phyloP scores from a whole-genome alignment of 202 grass and related monocot species.

The Miscanthus sacchariflorus region DNA sequence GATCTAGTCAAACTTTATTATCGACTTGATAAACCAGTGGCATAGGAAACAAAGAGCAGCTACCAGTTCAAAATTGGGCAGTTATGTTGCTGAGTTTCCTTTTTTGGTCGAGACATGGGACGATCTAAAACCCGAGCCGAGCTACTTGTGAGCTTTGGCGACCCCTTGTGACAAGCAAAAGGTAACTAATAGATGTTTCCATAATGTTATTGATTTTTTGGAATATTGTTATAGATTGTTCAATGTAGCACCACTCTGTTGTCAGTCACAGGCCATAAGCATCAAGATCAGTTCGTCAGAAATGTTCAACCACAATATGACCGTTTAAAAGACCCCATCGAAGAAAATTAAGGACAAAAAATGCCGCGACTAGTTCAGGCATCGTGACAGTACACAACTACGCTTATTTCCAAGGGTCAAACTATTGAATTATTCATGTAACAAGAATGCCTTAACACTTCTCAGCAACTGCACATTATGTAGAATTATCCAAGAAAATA shows the following conservation, averaged over 20 bases:
- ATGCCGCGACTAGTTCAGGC: background rate
- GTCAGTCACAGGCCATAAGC: background rate
- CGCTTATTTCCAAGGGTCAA: background rate
- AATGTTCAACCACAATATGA: background rate
- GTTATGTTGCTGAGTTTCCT: background rate
- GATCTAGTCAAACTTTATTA: background rate
- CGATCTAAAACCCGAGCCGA: background rate
- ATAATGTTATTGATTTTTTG: background rate
- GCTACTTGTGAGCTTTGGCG: background rate
- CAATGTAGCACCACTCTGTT: background rate
- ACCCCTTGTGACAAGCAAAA: background rate
- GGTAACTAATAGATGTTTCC: background rate
- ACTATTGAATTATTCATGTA: background rate
- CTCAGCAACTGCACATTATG: background rate
- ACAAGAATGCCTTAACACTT: background rate
- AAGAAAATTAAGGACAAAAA: background rate
- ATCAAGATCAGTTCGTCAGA: background rate
- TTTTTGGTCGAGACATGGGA: background rate
- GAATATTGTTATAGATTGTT: background rate
- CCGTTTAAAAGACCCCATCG: background rate
- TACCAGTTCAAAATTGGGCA: slow-evolving; percentile 22
- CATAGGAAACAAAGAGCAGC: slow-evolving; percentile 22
- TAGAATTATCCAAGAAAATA: background rate
- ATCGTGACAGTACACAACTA: background rate
- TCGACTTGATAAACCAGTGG: background rate